Conservation (phyloP, 164 flowering plant genomes). For the Berberis thunbergii region DNA sequence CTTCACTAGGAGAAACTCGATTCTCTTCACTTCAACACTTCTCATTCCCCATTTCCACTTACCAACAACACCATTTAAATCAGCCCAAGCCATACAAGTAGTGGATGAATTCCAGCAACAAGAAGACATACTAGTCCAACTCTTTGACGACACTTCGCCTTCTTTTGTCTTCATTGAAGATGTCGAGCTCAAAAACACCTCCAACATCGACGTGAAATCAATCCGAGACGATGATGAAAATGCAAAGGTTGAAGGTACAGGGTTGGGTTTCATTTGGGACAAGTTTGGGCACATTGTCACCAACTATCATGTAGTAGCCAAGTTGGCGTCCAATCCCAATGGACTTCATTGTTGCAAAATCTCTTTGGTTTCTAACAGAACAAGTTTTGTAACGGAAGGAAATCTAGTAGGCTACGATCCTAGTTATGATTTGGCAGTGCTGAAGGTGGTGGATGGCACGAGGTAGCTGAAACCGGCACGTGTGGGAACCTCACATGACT, state of each 20-base stretch:
- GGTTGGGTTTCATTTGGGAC: conserved; percentile 95
- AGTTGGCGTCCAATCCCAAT: conserved; percentile 62
- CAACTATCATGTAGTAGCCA: conserved; percentile 81
- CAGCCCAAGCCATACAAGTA: too few species aligned
- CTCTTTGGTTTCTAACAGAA: conserved; percentile 44
- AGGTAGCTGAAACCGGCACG: conserved; percentile 52
- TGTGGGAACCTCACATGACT: conserved; percentile 52
- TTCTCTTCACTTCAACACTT: too few species aligned
- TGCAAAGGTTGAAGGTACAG: conserved; percentile 83
- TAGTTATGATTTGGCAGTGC: conserved; percentile 74
- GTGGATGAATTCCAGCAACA: too few species aligned
- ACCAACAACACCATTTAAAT: too few species aligned
- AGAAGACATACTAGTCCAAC: too few species aligned
- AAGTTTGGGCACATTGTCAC: conserved; percentile 92
- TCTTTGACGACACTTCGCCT: conserved; percentile 38
- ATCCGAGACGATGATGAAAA: conserved; percentile 33
- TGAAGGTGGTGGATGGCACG: conserved; percentile 59
- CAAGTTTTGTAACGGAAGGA: conserved; percentile 46
- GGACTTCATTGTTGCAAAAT: conserved; percentile 88
- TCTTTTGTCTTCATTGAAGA: conserved; percentile 75
- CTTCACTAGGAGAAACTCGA: too few species aligned
- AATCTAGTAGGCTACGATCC: conserved; percentile 75
- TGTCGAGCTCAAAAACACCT: conserved; percentile 36
- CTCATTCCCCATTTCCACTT: too few species aligned
- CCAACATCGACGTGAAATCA: conserved; percentile 20